Conservation (phyloP, 225 moss, liverwort and hornwort species). For the Polytrichum formosum region DNA sequence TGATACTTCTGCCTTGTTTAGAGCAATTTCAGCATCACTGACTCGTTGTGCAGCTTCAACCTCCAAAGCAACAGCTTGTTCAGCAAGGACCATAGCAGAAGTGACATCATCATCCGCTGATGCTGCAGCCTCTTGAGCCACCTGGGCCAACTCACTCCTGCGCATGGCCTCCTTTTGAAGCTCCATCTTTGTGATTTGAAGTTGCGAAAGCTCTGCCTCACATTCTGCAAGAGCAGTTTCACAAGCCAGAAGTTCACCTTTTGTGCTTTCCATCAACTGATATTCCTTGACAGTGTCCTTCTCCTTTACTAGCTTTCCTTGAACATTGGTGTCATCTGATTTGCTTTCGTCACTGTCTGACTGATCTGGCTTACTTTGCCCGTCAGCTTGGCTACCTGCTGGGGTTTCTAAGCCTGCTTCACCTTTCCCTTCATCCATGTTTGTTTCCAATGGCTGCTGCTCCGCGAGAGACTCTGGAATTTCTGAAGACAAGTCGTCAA, state of each 20-base stretch:
- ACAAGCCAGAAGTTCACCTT: constrained; percentile 29
- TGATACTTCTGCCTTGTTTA: constrained; percentile 61
- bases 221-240: constrained; percentile 33
- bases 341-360: constrained; percentile 15
- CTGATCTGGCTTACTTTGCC: constrained; percentile 15
- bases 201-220: constrained; percentile 44
- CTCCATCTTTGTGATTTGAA: constrained; percentile 38
- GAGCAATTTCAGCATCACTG: constrained; percentile 69
- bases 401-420: constrained; percentile 19
- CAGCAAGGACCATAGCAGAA: constrained; percentile 71
- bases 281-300: constrained; percentile 43
- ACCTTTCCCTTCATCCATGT: constrained; percentile 16
- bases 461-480: constrained; percentile 26
- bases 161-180: constrained; percentile 46
- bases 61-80: constrained; percentile 74
- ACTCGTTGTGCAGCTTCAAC: constrained; percentile 72
- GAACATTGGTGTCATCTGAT: constrained; percentile 18
- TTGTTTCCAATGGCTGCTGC: constrained; percentile 24
- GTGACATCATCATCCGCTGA: constrained; percentile 73
- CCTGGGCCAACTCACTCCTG: constrained; percentile 39
- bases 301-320: constrained; percentile 31
- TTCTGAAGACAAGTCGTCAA: constrained; percentile 42
- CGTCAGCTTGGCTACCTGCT: constrained; percentile 9
- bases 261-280: constrained; percentile 54
- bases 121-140: constrained; percentile 49